Evolutionary conservation across 2,329 filamentous ascomycete species (phyloP), one percentile per base, ranked within the genome.

Genomic region (Fusarium fujikuroi): DNA sequence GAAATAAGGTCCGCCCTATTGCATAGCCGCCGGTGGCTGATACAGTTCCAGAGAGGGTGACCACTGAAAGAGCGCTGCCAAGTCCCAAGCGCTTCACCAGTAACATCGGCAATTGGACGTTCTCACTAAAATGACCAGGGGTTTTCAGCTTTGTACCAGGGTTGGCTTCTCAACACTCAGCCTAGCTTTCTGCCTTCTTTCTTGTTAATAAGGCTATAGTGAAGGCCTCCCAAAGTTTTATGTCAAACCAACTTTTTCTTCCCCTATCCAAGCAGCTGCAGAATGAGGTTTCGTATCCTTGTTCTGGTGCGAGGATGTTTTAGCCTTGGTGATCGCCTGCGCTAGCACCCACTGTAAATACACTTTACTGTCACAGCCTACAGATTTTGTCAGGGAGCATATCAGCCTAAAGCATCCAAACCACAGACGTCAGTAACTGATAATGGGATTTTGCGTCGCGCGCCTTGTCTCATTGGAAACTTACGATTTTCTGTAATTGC

Each of bases 1-100:
- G 53, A 21, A 56, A 44, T 15, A 14, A 56, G 11, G 25, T 30
- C 53, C 53, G 28, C 53, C 28, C 16, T 23, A 14, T 15, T 43
- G 16, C 53, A 56, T 56, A 56, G 53, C 53, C 53, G 53, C 53
- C 8, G 15, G 23, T 53, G 53, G 53, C 37, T 43, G 53, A 56
- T 56, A 21, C 11, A 12, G 16, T 43, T 2, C 12, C 9, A 7
- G 7, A 2, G 8, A 28, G 23, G 7, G 6, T 16, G 37, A 15
- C 53, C 53, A 56, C 23, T 56, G 25, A 56, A 9, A 21, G 21
- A 32, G 15, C 28, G 16, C 28, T 44, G 37, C 53, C 53, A 56
- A 56, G 53, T 19, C 36, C 10, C 15, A 32, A 56, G 37, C 28
- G 37, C 28, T 30, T 32, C 37, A 6, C 21, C 25, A 43, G 12